Percentiles rank a stretch among this genome's conserved stretches.
These are phyloP conservation scores for Canavalia ensiformis DNA, from an alignment of 306 rosid genomes.

Conservation along the genomic window DNA sequence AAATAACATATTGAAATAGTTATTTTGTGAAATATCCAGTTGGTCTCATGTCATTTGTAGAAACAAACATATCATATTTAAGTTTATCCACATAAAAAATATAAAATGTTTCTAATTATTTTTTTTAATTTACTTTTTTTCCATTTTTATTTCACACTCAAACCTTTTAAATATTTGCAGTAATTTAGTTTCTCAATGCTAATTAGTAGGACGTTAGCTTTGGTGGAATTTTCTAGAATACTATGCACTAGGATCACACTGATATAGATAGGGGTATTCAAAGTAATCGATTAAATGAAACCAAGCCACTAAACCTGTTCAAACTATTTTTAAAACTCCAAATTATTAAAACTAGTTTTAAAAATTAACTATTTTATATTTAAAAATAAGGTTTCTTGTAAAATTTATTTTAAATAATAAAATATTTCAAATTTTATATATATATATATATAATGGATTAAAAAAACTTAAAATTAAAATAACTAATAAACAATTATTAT, in stretches of 20 bases:
- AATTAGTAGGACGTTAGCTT: constrained; percentile 71
- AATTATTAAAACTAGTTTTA: no score
- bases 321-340: no score
- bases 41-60: constrained; percentile 87
- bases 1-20: constrained; percentile 72
- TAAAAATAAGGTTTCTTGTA: no score
- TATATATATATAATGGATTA: no score
- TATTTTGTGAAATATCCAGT: constrained; percentile 75
- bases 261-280: no score
- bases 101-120: constrained; percentile 2
- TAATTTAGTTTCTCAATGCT: constrained; percentile 46
- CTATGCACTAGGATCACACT: constrained; percentile 20
- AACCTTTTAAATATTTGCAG: background rate
- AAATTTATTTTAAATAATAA: no score
- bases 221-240: constrained; percentile 80
- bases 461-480: no score
- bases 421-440: no score
- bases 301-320: no score
- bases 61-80: constrained; percentile 81
- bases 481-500: no score
- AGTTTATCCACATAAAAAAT: constrained; percentile 53
- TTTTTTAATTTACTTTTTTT: constrained; percentile 24
- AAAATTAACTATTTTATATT: no score
- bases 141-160: constrained; percentile 11
- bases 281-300: no score